Percentiles rank a stretch among this genome's conserved stretches.
phyloP scores from a whole-genome alignment of 306 rosid species.

The Vicia villosa region DNA sequence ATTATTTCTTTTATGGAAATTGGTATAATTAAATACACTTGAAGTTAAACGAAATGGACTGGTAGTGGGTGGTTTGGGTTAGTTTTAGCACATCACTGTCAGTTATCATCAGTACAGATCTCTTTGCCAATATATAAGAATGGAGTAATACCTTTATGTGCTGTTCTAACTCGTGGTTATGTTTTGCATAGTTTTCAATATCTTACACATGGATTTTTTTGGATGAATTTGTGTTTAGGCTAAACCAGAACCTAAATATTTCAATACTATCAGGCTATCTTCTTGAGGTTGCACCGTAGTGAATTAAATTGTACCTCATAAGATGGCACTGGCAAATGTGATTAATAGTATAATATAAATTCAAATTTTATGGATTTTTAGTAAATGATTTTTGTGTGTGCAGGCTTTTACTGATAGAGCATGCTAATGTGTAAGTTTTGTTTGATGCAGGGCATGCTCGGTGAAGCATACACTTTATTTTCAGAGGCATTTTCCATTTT shows the following conservation, averaged over 20 bases:
- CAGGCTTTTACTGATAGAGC: neutral
- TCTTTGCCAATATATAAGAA: slow-evolving; percentile 1
- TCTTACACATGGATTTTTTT: neutral
- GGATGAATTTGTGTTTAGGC: neutral
- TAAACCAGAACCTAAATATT: neutral
- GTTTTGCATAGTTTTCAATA: neutral
- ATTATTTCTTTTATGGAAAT: neutral
- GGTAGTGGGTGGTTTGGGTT: slow-evolving; percentile 4
- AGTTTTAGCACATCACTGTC: slow-evolving; percentile 12
- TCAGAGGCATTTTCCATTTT: slow-evolving; percentile 95
- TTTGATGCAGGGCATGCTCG: slow-evolving; percentile 88
- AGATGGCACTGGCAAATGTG: neutral
- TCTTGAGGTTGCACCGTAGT: slow-evolving; percentile 20
- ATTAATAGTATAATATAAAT: slow-evolving; percentile 6
- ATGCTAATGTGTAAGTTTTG: slow-evolving; percentile 19
- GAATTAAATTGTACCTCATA: slow-evolving; percentile 2
- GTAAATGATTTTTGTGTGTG: slow-evolving; percentile 1
- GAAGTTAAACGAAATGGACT: neutral
- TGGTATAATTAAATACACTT: neutral
- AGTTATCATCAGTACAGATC: neutral
- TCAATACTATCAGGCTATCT: neutral
- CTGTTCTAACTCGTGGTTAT: neutral
- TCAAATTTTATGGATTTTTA: neutral
- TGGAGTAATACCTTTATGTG: neutral
- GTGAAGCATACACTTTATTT: slow-evolving; percentile 93